Conservation (phyloP, 345 rosid species). For the Hibiscus syriacus region DNA sequence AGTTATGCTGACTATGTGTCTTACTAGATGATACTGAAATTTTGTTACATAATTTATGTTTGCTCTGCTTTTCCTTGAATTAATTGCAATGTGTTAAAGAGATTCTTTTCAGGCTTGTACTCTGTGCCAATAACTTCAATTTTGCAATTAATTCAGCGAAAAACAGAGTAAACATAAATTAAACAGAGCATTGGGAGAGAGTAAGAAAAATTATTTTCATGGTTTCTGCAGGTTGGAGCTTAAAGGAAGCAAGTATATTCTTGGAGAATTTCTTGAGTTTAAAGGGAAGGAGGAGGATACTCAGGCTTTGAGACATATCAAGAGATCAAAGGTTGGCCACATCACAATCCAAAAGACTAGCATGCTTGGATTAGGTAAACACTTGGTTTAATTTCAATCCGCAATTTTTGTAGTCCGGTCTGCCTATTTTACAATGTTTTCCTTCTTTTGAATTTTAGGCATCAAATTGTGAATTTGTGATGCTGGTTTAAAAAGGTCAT, state of each 20-base stretch:
- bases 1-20: neutral
- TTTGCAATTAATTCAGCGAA: too few relatives aligned
- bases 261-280: constrained; percentile 84
- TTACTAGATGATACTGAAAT: neutral
- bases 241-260: constrained; percentile 56
- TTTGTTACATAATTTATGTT: neutral
- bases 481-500: neutral
- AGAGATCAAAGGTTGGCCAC: constrained; percentile 71
- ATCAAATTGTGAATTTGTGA: too few relatives aligned
- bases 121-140: too few relatives aligned
- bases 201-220: neutral
- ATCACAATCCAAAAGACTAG: constrained; percentile 69
- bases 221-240: constrained; percentile 69
- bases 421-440: neutral
- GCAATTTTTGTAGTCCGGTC: neutral
- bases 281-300: constrained; percentile 78
- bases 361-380: constrained; percentile 89
- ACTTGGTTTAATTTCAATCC: neutral
- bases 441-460: neutral
- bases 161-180: too few relatives aligned
- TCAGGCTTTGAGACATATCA: constrained; percentile 46
- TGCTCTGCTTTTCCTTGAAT: constrained; percentile 3
- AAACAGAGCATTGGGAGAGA: neutral
- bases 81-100: constrained; percentile 1
- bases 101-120: too few relatives aligned